Base-by-base conservation (phyloP, 2,329 filamentous ascomycete genomes). In the Diaporthe longicolla region DNA sequence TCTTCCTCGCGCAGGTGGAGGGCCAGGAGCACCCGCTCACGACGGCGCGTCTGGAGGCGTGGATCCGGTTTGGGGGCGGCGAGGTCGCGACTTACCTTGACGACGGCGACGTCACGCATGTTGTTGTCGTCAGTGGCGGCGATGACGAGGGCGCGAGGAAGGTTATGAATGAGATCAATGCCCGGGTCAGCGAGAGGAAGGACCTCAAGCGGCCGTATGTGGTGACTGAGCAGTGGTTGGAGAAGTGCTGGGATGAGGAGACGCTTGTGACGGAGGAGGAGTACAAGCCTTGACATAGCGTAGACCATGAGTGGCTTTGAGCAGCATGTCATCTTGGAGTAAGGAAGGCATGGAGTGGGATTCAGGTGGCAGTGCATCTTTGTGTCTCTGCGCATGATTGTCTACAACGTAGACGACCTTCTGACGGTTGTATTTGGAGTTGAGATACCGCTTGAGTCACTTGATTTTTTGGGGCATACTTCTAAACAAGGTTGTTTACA, bases 241-340 rank as follows among this genome's bases (percentile, higher is more conserved):
- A 92, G 68, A 91, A 93, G 70, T 94, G 94, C 79, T 98, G 95
- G 95, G 87, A 86, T 74, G 94, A 96, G 81, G 88, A 87, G 76
- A 97, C 95, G 0, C 79, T 93, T 75, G 81, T 98, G 61, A 94
- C 97, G 77, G 96, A 98, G 84, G 94, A 96, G 79, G 83, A 85
- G 54, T 91, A 88, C 78, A 80, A 79, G 10, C 76, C 77, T 5
- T 48, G 32, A 29, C 21, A 32, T 50, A 6, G 29, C 29, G 29
- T 4, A 32, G 29, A 32, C 32, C n/a, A 35, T 24, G 32, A 35
- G 45, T 13, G 37, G 37, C 13, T 43, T 26, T 43, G 58, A 1
- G 24, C 11, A 19, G 32, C 7, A 10, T 45, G 6, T 17, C n/a
- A 26, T 24, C 4, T 37, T 32, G 13, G 15, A 32, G 29, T 7